Conservation (phyloP, 2,329 filamentous ascomycete genomes). For the Arthrobotrys sphaeroides region DNA sequence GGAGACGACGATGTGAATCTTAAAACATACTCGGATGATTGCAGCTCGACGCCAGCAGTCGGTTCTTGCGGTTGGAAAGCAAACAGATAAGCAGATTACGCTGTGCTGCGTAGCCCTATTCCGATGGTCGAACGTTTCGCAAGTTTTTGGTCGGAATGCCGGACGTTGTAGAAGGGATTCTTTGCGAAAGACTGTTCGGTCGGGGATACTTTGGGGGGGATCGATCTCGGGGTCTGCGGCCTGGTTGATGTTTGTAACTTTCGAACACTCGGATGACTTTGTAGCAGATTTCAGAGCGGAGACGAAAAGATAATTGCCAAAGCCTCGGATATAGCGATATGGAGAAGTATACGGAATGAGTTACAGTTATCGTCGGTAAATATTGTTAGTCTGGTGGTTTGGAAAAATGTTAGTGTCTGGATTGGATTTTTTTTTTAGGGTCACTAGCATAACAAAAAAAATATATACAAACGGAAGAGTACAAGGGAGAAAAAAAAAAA, state of each 20-base stretch:
- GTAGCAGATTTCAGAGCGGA: background rate
- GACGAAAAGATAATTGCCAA: background rate
- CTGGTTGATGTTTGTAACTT: background rate
- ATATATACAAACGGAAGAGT: constrained; percentile 18
- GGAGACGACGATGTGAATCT: constrained; percentile 36
- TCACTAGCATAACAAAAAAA: constrained; percentile 31
- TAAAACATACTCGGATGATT: constrained; percentile 54
- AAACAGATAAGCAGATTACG: constrained; percentile 4
- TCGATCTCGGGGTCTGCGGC: constrained; percentile 14
- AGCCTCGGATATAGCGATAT: constrained; percentile 14
- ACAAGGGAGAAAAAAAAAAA: constrained; percentile 34
- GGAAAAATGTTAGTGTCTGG: constrained; percentile 29
- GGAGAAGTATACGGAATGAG: background rate
- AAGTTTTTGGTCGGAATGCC: constrained; percentile 19
- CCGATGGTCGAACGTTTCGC: constrained; percentile 52
- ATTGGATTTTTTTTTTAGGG: constrained; percentile 52
- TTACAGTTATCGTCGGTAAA: constrained; percentile 21
- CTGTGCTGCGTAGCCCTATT: constrained; percentile 44
- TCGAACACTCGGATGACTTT: background rate
- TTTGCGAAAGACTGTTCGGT: constrained; percentile 18
- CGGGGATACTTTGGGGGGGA: constrained; percentile 47
- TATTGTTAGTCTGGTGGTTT: constrained; percentile 26
- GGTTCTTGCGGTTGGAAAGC: constrained; percentile 34
- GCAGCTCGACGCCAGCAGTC: constrained; percentile 42
- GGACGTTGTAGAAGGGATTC: constrained; percentile 9